Percentiles rank a stretch among this genome's conserved stretches.
Conservation (phyloP, 2,329 filamentous ascomycete genomes). For the Alternaria triticimaculans region DNA sequence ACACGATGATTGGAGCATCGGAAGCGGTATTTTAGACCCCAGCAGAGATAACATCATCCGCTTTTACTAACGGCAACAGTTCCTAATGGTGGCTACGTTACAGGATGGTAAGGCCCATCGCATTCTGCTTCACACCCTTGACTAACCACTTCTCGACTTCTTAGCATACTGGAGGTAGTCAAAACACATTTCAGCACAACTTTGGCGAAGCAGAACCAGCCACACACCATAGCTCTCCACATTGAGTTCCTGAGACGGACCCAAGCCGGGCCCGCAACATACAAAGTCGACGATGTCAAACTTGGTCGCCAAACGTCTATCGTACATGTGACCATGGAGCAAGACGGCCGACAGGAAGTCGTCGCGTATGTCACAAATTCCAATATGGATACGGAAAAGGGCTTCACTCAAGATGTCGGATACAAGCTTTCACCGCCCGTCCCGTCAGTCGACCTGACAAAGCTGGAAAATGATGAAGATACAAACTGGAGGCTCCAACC, state of each 20-base stretch:
- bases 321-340: conserved; percentile 67
- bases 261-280: conserved; percentile 61
- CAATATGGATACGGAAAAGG: conserved; percentile 66
- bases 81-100: conserved; percentile 74
- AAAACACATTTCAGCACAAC: conserved; percentile 65
- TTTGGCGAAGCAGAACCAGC: conserved; percentile 64
- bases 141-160: neutral
- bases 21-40: conserved; percentile 57
- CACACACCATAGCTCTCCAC: conserved; percentile 69
- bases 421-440: conserved; percentile 60
- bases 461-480: conserved; percentile 55
- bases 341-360: conserved; percentile 65
- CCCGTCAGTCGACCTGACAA: conserved; percentile 51
- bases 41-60: neutral
- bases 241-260: conserved; percentile 71
- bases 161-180: conserved; percentile 64
- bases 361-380: conserved; percentile 70
- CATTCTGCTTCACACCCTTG: neutral
- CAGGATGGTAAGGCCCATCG: conserved; percentile 50
- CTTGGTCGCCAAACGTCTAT: conserved; percentile 68
- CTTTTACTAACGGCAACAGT: conserved; percentile 54
- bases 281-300: conserved; percentile 68
- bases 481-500: conserved; percentile 55
- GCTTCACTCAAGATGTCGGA: conserved; percentile 62
- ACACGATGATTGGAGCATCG: conserved; percentile 68